Evolutionary conservation across 257 asterid genomes (phyloP).

Genomic region (Nicotiana otophora): DNA sequence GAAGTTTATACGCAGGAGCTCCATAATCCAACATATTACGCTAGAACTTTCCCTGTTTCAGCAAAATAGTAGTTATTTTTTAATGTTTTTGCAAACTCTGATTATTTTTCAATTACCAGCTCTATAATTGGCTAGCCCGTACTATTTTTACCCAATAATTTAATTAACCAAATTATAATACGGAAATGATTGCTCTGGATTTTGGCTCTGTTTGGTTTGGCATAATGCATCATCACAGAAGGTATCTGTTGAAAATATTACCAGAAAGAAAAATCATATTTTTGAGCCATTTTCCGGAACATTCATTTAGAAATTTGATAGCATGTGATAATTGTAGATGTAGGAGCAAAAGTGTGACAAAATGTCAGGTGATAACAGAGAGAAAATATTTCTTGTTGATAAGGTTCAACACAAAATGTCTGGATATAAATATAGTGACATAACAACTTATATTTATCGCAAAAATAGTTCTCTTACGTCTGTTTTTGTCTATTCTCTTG

Average conservation of each 20-base stretch:
- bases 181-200: not conserved
- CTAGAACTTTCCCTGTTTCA: no score
- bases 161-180: not conserved
- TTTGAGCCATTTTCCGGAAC: not conserved
- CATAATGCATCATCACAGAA: not conserved
- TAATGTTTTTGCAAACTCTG: fast-evolving
- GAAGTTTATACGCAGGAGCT: no score
- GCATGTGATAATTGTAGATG: not conserved
- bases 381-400: not conserved
- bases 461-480: not conserved
- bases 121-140: no score
- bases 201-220: not conserved
- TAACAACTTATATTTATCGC: no score
- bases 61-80: no score
- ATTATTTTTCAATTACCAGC: no score
- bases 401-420: not conserved
- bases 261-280: not conserved
- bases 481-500: not conserved
- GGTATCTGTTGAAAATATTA: not conserved
- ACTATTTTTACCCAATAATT: not conserved
- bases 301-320: not conserved
- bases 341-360: not conserved
- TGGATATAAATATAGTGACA: not conserved
- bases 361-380: not conserved
- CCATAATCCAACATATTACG: no score